Evolutionary conservation across 2,329 filamentous ascomycete genomes (phyloP), one percentile per base, ranked within the genome.

Genomic region (Pseudogymnoascus sp.): DNA sequence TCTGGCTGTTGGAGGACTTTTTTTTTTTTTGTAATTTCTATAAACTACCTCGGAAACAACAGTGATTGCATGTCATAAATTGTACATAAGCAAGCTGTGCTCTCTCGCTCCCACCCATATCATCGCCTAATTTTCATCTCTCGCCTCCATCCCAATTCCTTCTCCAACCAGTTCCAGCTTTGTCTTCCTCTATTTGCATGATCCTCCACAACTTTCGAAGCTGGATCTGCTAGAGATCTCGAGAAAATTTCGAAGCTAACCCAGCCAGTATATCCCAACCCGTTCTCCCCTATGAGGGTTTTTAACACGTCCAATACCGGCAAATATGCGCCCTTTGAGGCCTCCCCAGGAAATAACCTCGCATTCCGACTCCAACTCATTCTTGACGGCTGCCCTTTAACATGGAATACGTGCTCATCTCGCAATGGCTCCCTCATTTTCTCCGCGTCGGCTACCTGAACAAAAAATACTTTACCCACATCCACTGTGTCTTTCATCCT

Each of bases 341-440:
- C 63, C 41, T 70, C 70, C 41, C 65, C 68, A 38, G 68, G 30
- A 66, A 88, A 85, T 64, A 87, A 83, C 16, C 89, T 77, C 64
- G 86, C 89, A 70, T 91, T 91, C 16, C 89, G 75, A 37, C 83
- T 89, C 89, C 89, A 93, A 68, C 81, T 89, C 89, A 93, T 92
- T 3, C 86, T 75, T 2, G 81, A 69, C 14, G 79, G 80, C 71
- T 88, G 86, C 4, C 76, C 78, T 0, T 78, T 71, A 7, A 81
- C 75, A 73, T 87, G 81, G 67, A 82, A 87, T 5, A 75, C 70
- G 69, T 90, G 86, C 1, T 77, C 78, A 18, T 77, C 69, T 2
- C 79, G 67, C 7, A 92, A 72, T 0, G 88, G 88, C 9, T 74
- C 67, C 0, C 72, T 67, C 3, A 91, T 76, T 3, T 80, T 77